Evolutionary conservation across 1,139 yeast genomes (phyloP).

Genomic region (Groenewaldozyma sp.): DNA sequence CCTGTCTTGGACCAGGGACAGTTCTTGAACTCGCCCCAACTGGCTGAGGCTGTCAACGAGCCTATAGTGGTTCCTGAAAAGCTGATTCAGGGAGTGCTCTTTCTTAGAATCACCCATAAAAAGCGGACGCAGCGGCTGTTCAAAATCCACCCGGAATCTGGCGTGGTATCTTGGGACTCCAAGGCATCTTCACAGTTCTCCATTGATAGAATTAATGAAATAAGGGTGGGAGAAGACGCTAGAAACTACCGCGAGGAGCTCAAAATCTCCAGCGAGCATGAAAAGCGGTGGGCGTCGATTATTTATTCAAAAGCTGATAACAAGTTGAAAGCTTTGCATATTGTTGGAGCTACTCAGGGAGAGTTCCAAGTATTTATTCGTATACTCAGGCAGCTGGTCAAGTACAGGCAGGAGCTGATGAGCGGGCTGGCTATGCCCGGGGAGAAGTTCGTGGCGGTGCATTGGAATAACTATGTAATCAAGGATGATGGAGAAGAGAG

Average conservation of each 20-base stretch:
- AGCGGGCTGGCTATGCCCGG: constrained; percentile 46
- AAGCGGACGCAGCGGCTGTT: constrained; percentile 51
- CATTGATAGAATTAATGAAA: constrained; percentile 64
- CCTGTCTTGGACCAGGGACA: not conserved
- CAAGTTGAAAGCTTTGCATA: constrained; percentile 56
- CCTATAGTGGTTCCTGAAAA: constrained; percentile 26
- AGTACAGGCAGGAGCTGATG: constrained; percentile 43
- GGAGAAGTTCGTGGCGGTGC: constrained; percentile 44
- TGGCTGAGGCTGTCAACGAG: not conserved
- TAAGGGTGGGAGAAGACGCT: constrained; percentile 63
- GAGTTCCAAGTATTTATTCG: constrained; percentile 50
- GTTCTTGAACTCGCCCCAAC: not conserved
- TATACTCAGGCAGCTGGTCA: constrained; percentile 39
- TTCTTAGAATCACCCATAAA: constrained; percentile 60
- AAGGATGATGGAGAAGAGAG: constrained; percentile 33
- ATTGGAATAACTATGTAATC: constrained; percentile 46
- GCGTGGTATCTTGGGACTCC: constrained; percentile 44
- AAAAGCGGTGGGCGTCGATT: constrained; percentile 69
- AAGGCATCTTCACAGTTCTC: constrained; percentile 41
- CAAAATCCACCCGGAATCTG: constrained; percentile 36
- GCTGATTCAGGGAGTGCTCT: constrained; percentile 31
- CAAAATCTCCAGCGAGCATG: constrained; percentile 57
- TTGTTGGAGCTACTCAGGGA: constrained; percentile 56
- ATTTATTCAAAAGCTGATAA: constrained; percentile 46
- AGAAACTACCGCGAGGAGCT: constrained; percentile 77